Evolutionary conservation across 441 rosid species (phyloP).

Genomic region (Gossypium lobatum): DNA sequence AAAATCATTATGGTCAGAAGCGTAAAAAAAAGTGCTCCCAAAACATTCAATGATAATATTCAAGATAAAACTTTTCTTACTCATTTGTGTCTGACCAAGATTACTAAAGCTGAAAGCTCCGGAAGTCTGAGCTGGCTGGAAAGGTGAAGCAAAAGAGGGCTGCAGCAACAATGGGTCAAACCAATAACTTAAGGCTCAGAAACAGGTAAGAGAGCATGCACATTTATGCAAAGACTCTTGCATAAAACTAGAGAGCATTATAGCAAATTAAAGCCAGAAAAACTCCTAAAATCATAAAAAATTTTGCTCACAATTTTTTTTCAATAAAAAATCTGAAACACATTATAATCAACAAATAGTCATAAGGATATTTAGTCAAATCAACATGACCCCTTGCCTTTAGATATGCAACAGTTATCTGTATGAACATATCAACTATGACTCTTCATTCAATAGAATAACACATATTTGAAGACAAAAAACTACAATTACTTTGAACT

Average conservation of each 20-base stretch:
- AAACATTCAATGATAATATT: neutral
- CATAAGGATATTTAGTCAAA: neutral
- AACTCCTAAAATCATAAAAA: conserved; percentile 6
- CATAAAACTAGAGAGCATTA: neutral
- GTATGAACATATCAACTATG: neutral
- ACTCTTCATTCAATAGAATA: neutral
- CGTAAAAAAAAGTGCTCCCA: neutral
- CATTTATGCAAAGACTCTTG: neutral
- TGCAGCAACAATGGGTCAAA: conserved; percentile 22
- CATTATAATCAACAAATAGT: neutral
- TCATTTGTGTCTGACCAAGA: conserved; percentile 54
- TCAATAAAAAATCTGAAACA: neutral
- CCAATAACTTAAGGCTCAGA: conserved; percentile 10
- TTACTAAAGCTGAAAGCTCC: conserved; percentile 47
- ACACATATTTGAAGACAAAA: neutral
- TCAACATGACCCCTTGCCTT: neutral
- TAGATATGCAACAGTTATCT: neutral
- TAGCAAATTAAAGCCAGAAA: neutral
- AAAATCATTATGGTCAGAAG: conserved; percentile 16
- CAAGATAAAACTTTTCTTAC: conserved; percentile 24
- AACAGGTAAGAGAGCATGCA: neutral
- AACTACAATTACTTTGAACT: neutral
- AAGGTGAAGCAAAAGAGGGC: conserved; percentile 45
- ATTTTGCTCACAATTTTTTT: neutral
- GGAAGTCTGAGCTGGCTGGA: conserved; percentile 52